Conservation (phyloP, 2,329 filamentous ascomycete species). For the Neopestalotiopsis rosae region DNA sequence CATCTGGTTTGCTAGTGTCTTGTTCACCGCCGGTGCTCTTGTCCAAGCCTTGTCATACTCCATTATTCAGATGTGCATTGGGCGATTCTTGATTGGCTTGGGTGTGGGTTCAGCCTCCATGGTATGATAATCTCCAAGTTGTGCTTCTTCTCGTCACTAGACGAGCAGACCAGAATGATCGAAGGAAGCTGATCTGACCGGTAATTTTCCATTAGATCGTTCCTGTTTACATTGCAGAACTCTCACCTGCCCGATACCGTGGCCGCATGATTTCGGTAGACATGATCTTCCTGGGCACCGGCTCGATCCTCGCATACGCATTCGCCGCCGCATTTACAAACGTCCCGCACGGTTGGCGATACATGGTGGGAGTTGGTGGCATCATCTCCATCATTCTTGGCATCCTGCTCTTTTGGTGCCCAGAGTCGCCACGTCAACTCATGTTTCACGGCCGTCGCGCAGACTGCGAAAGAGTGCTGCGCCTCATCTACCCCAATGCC, state of each 20-base stretch:
- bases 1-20: slow-evolving; percentile 45
- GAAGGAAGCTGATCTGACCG: not conserved
- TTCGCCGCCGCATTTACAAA: slow-evolving; percentile 45
- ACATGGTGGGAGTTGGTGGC: slow-evolving; percentile 54
- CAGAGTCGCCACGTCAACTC: slow-evolving; percentile 54
- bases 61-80: slow-evolving; percentile 49
- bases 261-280: slow-evolving; percentile 55
- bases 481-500: slow-evolving; percentile 46
- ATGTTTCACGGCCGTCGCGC: slow-evolving; percentile 46
- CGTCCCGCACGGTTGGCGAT: slow-evolving; percentile 50
- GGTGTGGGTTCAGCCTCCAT: slow-evolving; percentile 55
- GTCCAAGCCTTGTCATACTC: slow-evolving; percentile 41
- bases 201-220: slow-evolving; percentile 27
- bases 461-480: slow-evolving; percentile 43
- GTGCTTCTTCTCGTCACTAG: no score
- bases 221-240: slow-evolving; percentile 51
- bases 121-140: slow-evolving; percentile 34
- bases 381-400: slow-evolving; percentile 50
- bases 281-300: slow-evolving; percentile 50
- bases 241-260: slow-evolving; percentile 54
- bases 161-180: no score
- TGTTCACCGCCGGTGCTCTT: slow-evolving; percentile 45
- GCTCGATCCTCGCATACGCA: slow-evolving; percentile 47
- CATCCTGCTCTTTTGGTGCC: slow-evolving; percentile 50
- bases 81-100: slow-evolving; percentile 52